Conservation (phyloP, 2,329 filamentous ascomycete species). For the Sporothrix brunneoviolacea region DNA sequence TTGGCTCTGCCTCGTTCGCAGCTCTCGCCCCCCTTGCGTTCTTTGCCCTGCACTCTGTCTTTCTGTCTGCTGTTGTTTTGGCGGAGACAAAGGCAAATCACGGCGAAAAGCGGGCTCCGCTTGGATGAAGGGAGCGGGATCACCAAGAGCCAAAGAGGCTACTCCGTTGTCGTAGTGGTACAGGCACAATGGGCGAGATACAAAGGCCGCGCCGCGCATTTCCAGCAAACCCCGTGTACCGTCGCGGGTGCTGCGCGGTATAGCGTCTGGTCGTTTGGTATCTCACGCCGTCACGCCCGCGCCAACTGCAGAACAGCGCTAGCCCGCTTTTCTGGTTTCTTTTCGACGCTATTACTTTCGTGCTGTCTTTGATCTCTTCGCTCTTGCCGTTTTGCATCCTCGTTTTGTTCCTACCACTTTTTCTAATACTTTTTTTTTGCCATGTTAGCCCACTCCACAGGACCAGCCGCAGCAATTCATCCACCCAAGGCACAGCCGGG, state of each 20-base stretch:
- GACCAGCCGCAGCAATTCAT: no score
- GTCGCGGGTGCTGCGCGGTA: no score
- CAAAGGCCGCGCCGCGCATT: no score
- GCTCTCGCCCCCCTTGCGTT: not conserved
- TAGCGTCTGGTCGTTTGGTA: no score
- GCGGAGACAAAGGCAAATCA: not conserved
- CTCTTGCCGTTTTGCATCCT: not conserved
- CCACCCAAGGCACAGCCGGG: no score
- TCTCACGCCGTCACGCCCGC: no score
- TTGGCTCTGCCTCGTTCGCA: not conserved
- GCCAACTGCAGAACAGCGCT: not conserved
- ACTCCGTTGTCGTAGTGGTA: not conserved
- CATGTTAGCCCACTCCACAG: no score
- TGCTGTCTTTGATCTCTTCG: not conserved
- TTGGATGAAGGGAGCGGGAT: conserved; percentile 10
- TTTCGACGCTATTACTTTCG: not conserved
- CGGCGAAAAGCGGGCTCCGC: conserved; percentile 2
- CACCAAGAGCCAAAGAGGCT: conserved; percentile 1
- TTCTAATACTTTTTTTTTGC: no score
- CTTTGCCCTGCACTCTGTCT: not conserved
- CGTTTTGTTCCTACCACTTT: not conserved
- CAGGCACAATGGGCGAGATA: not conserved
- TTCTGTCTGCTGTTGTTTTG: not conserved
- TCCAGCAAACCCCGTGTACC: no score
- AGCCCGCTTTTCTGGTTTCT: not conserved